Evolutionary conservation across 306 rosid genomes (phyloP).

Genomic region (Castanospermum australe): DNA sequence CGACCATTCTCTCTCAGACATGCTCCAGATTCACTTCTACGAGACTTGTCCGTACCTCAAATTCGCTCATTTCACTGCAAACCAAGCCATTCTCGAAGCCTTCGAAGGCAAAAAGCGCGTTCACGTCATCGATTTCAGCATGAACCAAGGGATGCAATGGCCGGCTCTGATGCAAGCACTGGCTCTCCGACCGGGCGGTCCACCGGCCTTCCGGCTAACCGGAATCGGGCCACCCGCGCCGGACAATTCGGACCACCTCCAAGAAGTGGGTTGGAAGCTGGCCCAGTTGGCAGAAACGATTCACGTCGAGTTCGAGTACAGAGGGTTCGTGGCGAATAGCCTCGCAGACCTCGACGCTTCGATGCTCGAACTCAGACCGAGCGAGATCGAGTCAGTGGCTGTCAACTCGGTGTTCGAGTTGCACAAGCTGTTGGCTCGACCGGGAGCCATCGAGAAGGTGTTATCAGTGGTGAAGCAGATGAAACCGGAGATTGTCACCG

Average conservation of each 20-base stretch:
- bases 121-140: conserved; percentile 70
- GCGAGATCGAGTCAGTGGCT: conserved; percentile 71
- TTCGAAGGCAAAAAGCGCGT: conserved; percentile 71
- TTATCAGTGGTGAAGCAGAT: conserved; percentile 64
- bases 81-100: conserved; percentile 59
- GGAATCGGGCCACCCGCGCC: conserved; percentile 89
- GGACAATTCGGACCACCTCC: conserved; percentile 83
- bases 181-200: conserved; percentile 70
- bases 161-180: conserved; percentile 61
- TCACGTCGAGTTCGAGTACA: conserved; percentile 72
- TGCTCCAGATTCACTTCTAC: conserved; percentile 61
- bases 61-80: conserved; percentile 59
- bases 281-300: conserved; percentile 79
- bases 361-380: conserved; percentile 78
- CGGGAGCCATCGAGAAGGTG: conserved; percentile 83
- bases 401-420: conserved; percentile 89
- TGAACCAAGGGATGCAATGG: conserved; percentile 70
- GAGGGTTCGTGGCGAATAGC: conserved; percentile 84
- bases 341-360: conserved; percentile 86
- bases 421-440: conserved; percentile 72
- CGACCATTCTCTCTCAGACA: conserved; percentile 52
- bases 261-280: conserved; percentile 91
- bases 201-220: conserved; percentile 79
- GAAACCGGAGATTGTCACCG: conserved; percentile 78
- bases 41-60: conserved; percentile 60